Evolutionary conservation across 2,329 filamentous ascomycete genomes (phyloP), one percentile per base, ranked within the genome.

Genomic region (Akanthomyces uredinophilus): DNA sequence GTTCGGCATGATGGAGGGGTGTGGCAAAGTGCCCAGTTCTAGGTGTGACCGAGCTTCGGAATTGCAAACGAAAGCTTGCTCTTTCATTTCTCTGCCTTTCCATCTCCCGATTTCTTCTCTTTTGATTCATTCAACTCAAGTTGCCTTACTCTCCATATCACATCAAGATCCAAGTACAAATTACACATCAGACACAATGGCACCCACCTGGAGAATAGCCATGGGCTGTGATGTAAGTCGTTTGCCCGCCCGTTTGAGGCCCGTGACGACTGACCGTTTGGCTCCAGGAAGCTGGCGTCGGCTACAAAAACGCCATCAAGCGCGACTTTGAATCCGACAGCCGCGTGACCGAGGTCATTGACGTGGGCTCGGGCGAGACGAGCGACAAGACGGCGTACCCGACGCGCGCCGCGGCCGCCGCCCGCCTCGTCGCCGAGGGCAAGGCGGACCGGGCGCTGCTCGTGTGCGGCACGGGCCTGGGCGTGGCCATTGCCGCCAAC

Each of bases 401-500:
- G 0, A 88, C 91, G 74, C 83, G 90, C 46, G 91, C 91, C 63
- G 89, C 91, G 46, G 84, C 85, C 44, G 91, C 90, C 5, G 89
- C 89, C 16, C 77, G 78, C 64, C 78, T 89, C 43, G 83, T 90
- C 13, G 79, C 81, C 4, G 74, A 79, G 6, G 87, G 87, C 49
- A 81, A 86, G 69, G 88, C 84, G 58, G 91, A 96, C 75, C 87
- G 91, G 59, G 91, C 90, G 0, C 80, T 96, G 43, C 78, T 92
- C 47, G 91, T 96, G 78, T 96, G 91, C 77, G 91, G 92, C 2
- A 96, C 92, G 0, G 92, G 92, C 0, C 83, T 96, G 8, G 92
- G 92, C 22, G 92, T 96, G 8, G 91, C 92, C 68, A 96, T 96
- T 72, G 79, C 85, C n/a, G 92, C 92, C 67, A 96, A 96, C 81